Conservation (phyloP, 202 grass and related monocot species). For the Zoysia matrella region DNA sequence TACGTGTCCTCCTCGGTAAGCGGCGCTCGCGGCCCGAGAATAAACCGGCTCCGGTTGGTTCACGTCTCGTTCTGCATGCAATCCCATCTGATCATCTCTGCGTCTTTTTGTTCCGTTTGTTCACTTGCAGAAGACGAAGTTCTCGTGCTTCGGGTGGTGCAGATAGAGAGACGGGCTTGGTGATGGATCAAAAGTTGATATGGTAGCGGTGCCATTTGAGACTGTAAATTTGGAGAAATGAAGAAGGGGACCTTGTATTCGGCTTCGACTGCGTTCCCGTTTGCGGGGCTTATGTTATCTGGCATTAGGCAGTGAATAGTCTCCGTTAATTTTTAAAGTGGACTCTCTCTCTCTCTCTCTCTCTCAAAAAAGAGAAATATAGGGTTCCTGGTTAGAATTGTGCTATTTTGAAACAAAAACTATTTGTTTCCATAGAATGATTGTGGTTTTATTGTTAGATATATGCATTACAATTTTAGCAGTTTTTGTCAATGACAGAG, state of each 20-base stretch:
- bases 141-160: conserved; percentile 84
- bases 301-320: neutral
- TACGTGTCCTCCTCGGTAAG: conserved; percentile 60
- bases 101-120: neutral
- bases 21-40: neutral
- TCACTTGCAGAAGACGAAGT: conserved; percentile 46
- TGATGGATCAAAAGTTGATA: neutral
- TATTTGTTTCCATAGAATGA: too few relatives aligned
- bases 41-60: too few relatives aligned
- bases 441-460: too few relatives aligned
- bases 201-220: neutral
- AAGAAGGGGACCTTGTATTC: neutral
- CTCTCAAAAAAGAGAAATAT: too few relatives aligned
- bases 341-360: too few relatives aligned
- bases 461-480: too few relatives aligned
- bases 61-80: neutral
- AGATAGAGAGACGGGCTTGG: conserved; percentile 43
- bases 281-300: neutral
- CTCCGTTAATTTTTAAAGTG: too few relatives aligned
- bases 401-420: too few relatives aligned
- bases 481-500: too few relatives aligned
- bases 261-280: neutral
- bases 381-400: too few relatives aligned
- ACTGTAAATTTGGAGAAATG: conserved; percentile 34
- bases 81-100: neutral